Evolutionary conservation across 352 stramenopile genomes (phyloP).

Genomic region (Pythium guiyangense): DNA sequence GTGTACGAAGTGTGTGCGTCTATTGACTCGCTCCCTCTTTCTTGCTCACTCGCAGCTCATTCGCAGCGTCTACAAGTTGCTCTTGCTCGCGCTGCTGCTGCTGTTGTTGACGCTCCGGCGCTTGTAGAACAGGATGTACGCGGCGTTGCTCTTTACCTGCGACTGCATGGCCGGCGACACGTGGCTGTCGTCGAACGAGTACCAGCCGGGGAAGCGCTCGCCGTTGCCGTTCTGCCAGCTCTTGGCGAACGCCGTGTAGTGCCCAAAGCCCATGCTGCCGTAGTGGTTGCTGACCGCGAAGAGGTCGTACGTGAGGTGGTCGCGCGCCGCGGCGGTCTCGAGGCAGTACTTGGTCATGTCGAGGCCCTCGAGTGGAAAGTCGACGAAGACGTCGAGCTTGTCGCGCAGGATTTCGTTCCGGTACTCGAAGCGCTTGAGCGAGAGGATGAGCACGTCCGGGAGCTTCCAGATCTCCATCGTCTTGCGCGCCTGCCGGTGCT

Average conservation of each 20-base stretch:
- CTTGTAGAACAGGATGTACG: conserved; percentile 90
- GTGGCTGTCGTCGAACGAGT: conserved; percentile 81
- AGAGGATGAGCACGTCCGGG: conserved; percentile 80
- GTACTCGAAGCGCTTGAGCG: conserved; percentile 89
- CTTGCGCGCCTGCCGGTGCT: conserved; percentile 73
- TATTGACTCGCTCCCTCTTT: not conserved
- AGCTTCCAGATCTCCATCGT: conserved; percentile 80
- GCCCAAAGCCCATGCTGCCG: conserved; percentile 85
- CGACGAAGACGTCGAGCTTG: conserved; percentile 81
- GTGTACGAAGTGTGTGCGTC: not conserved
- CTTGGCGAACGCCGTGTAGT: conserved; percentile 87
- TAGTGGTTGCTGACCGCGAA: conserved; percentile 91
- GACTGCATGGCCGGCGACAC: conserved; percentile 46
- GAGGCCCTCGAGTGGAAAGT: conserved; percentile 82
- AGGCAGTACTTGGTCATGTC: conserved; percentile 82
- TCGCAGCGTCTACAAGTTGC: not conserved
- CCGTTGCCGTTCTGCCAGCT: conserved; percentile 55
- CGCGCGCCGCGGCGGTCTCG: conserved; percentile 32
- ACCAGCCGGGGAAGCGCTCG: conserved; percentile 68
- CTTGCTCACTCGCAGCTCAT: not conserved
- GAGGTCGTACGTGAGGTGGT: conserved; percentile 72
- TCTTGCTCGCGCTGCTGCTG: not conserved
- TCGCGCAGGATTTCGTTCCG: conserved; percentile 76
- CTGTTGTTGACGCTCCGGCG: conserved; percentile 29
- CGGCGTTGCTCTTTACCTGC: conserved; percentile 76